A percentile compares a stretch with the other conserved stretches of the same genome.
Evolutionary conservation across 768 basidiomycete genomes (phyloP).

Genomic region (Candolleomyces efflorescens): DNA sequence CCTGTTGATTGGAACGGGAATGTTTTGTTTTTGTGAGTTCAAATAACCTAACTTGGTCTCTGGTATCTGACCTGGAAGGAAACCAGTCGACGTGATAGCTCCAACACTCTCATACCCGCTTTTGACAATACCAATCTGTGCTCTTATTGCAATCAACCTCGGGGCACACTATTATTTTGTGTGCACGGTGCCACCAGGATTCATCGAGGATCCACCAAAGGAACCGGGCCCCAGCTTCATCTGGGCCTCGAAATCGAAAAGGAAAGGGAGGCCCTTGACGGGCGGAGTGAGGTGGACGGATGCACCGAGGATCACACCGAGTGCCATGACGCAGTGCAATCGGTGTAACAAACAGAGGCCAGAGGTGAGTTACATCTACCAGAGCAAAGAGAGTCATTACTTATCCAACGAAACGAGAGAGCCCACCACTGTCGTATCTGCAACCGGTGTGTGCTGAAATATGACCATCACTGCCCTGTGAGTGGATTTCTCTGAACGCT

Average conservation of each 20-base stretch:
- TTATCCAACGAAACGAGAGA: slow-evolving; percentile 51
- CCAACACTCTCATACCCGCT: slow-evolving; percentile 58
- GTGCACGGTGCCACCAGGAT: slow-evolving; percentile 77
- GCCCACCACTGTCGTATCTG: slow-evolving; percentile 93
- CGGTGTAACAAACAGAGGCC: slow-evolving; percentile 69
- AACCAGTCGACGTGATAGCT: slow-evolving; percentile 72
- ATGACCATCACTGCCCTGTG: slow-evolving; percentile 89
- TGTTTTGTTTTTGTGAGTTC: slow-evolving; percentile 76
- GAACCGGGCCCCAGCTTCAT: slow-evolving; percentile 37
- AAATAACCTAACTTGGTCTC: neutral
- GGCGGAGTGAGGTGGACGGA: slow-evolving; percentile 48
- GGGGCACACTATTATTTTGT: slow-evolving; percentile 83
- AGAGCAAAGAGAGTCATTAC: slow-evolving; percentile 6
- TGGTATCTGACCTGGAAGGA: slow-evolving; percentile 3
- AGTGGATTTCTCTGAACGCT: slow-evolving; percentile 27
- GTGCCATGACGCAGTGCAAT: slow-evolving; percentile 55
- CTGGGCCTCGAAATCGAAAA: slow-evolving; percentile 49
- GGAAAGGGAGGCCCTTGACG: slow-evolving; percentile 24
- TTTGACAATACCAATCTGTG: slow-evolving; percentile 61
- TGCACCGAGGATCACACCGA: slow-evolving; percentile 45
- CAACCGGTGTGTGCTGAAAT: slow-evolving; percentile 85
- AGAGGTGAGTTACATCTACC: slow-evolving; percentile 50
- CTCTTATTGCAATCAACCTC: slow-evolving; percentile 75
- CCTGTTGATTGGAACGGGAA: slow-evolving; percentile 62
- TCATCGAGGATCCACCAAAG: slow-evolving; percentile 54